These are phyloP conservation scores for Anthracocystis setariae DNA, from an alignment of 1,284 basidiomycete species.

Conservation along the genomic window DNA sequence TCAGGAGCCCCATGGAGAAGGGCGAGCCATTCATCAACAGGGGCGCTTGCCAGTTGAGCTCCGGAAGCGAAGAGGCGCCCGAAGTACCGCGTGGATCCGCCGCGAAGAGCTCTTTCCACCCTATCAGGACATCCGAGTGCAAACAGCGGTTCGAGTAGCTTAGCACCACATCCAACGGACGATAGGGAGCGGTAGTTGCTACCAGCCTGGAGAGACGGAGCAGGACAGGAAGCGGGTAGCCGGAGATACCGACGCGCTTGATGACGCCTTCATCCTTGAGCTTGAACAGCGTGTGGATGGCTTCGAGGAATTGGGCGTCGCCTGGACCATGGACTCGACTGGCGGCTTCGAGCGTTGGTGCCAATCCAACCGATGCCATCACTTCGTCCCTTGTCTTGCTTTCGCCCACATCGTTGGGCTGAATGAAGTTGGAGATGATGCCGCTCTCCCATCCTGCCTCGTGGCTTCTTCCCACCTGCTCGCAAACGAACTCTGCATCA, in stretches of 20 bases:
- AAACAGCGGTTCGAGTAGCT: slow-evolving; percentile 65
- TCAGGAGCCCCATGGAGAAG: slow-evolving; percentile 89
- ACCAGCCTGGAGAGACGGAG: slow-evolving; percentile 84
- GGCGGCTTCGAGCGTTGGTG: slow-evolving; percentile 71
- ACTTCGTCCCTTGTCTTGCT: slow-evolving; percentile 37
- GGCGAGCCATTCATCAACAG: slow-evolving; percentile 87
- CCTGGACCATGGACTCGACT: slow-evolving; percentile 77
- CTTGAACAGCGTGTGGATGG: slow-evolving; percentile 77
- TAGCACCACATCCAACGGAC: slow-evolving; percentile 67
- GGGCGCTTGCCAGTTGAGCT: slow-evolving; percentile 56
- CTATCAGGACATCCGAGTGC: slow-evolving; percentile 58
- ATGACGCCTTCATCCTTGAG: slow-evolving; percentile 83
- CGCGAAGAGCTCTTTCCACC: slow-evolving; percentile 52
- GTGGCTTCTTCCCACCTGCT: slow-evolving; percentile 71
- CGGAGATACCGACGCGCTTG: slow-evolving; percentile 83
- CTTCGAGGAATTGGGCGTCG: slow-evolving; percentile 81
- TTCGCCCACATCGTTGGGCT: slow-evolving; percentile 10
- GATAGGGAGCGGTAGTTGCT: slow-evolving; percentile 52
- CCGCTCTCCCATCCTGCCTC: slow-evolving; percentile 43
- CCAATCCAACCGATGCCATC: slow-evolving; percentile 53
- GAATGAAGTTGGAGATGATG: slow-evolving; percentile 45
- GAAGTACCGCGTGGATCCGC: slow-evolving; percentile 23
- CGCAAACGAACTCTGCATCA: slow-evolving; percentile 87
- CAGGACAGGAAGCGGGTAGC: slow-evolving; percentile 88
- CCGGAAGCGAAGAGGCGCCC: slow-evolving; percentile 4